Evolutionary conservation across 108 stramenopile species (phyloP).

Genomic region (Skeletonema costatum): DNA sequence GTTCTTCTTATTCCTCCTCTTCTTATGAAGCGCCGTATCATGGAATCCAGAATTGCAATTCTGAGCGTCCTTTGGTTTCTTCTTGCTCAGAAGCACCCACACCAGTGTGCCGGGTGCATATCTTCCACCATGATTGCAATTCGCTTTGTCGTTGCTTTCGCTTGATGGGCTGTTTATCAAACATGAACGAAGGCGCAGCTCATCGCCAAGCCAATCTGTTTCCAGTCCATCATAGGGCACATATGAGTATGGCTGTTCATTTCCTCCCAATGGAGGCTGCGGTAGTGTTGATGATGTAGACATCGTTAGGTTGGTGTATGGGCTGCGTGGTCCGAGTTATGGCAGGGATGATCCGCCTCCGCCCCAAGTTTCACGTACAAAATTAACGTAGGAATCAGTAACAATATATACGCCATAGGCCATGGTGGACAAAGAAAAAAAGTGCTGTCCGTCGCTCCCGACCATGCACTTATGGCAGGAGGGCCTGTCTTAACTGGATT

Average conservation of each 20-base stretch:
- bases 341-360: too few relatives aligned
- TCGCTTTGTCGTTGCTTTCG: not conserved
- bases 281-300: not conserved
- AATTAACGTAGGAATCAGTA: too few relatives aligned
- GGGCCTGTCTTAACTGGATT: too few relatives aligned
- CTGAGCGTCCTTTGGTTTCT: slow-evolving; percentile 24
- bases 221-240: slow-evolving; percentile 36
- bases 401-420: too few relatives aligned
- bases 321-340: not conserved
- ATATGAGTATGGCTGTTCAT: slow-evolving; percentile 21
- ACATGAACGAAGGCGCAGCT: not conserved
- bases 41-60: not conserved
- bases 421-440: too few relatives aligned
- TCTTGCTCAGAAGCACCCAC: slow-evolving; percentile 66
- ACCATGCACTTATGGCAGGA: too few relatives aligned
- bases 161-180: not conserved
- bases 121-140: slow-evolving; percentile 3
- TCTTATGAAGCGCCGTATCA: slow-evolving; percentile 27
- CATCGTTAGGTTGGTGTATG: not conserved
- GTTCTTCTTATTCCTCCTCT: slow-evolving; percentile 38
- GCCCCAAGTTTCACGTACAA: too few relatives aligned
- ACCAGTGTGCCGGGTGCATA: slow-evolving; percentile 47
- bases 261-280: not conserved
- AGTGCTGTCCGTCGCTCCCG: too few relatives aligned
- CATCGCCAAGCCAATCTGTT: slow-evolving; percentile 41